Evolutionary conservation across 2,329 filamentous ascomycete species (phyloP), one percentile per base, ranked within the genome.

Genomic region (Huntiella moniliformis): DNA sequence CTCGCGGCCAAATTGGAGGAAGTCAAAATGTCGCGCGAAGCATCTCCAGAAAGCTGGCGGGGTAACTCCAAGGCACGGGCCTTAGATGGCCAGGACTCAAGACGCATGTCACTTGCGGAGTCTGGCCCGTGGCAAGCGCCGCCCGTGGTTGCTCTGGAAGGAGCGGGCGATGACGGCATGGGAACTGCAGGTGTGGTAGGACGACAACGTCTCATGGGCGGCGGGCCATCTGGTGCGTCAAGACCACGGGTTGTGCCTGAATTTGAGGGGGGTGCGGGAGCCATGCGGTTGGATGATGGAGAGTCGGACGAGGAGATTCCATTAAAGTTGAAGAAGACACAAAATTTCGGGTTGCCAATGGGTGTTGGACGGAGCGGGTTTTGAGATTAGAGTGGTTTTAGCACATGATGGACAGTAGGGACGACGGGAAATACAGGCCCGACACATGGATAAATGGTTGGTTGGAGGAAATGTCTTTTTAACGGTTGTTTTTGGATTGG

Each of bases 1-100:
- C 56, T 75, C 12, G 65, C 67, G 34, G 63, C 70, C 53, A 73
- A 68, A 54, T 61, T 75, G 2, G 63, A 69, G 48, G 62, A 66
- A 36, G 66, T 70, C 37, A 64, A 65, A 47, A 64, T 61, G 44
- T 64, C 62, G 11, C 59, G 64, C 15, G 64, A 70, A 34, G 44
- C 46, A 17, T 40, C 38, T n/a, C 51, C 48, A 1, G 48, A 50
- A 17, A 50, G 40, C 35, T 40, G 42, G 22, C 35, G 32, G 49
- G n/a, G 34, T 28, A 28, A 28, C 22, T 28, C 22, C 22, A 28
- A 45, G 35, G 37, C 31, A 31, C 36, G 36, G 38, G 38, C 28
- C 34, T 22, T 15, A 36, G 36, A 15, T 36, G 36, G 13, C 28
- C 10, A 32, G n/a, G 42, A 52, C 35, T 39, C 6, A 18, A 39